Evolutionary conservation across 83 land plant genomes (phyloP).

Genomic region (Picea engelmannii): DNA sequence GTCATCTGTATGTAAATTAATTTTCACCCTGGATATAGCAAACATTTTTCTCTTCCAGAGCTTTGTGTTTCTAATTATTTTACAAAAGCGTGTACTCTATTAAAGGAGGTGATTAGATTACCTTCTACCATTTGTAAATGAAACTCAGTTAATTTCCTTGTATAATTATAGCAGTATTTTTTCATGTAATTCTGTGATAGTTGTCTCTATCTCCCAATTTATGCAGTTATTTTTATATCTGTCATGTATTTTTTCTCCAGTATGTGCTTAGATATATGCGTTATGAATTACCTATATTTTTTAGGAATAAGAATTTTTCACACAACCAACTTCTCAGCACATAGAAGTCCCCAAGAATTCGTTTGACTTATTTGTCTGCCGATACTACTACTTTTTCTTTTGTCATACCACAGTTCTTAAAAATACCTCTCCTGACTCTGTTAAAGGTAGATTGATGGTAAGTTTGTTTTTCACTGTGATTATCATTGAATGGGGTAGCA

Average conservation of each 20-base stretch:
- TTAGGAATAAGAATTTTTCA: background rate
- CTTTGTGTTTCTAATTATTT: background rate
- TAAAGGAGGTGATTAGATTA: background rate
- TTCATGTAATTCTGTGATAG: background rate
- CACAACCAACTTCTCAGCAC: too few relatives aligned
- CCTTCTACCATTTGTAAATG: background rate
- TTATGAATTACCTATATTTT: background rate
- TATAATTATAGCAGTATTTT: background rate
- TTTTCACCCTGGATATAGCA: background rate
- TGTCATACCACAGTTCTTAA: background rate
- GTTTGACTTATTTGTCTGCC: background rate
- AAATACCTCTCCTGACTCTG: background rate
- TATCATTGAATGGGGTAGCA: too few relatives aligned
- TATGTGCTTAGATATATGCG: background rate
- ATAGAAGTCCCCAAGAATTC: background rate
- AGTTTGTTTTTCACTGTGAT: background rate
- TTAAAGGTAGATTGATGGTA: background rate
- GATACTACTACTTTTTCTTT: background rate
- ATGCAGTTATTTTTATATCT: background rate
- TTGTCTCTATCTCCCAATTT: background rate
- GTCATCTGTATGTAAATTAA: background rate
- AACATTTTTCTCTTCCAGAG: background rate
- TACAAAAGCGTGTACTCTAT: background rate
- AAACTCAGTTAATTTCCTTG: background rate
- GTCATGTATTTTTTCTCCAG: background rate